A percentile compares a stretch with the other conserved stretches of the same genome.
Evolutionary conservation across 139 green algal species (phyloP).

Genomic region (Haematococcus sp.): DNA sequence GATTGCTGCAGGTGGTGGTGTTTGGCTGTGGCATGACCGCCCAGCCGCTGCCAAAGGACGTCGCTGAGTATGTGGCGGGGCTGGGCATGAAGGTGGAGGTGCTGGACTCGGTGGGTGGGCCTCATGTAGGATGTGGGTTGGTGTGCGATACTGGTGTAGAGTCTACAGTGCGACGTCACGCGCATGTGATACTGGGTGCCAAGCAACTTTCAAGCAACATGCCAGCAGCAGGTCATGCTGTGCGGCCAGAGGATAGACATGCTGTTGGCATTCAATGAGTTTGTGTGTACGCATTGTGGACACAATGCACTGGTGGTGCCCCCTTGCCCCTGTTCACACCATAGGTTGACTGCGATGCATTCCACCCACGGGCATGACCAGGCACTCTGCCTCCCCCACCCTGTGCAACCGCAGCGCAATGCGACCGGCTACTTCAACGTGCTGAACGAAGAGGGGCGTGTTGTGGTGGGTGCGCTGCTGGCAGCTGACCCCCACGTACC

Average conservation of each 20-base stretch:
- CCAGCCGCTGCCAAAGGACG: conserved; percentile 27
- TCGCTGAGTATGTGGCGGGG: conserved; percentile 30
- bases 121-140: not conserved
- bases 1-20: conserved; percentile 55
- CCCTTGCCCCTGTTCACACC: too few relatives aligned
- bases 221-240: too few relatives aligned
- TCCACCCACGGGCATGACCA: too few relatives aligned
- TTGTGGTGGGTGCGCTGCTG: conserved; percentile 62
- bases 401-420: conserved; percentile 69
- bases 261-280: too few relatives aligned
- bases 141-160: too few relatives aligned
- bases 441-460: conserved; percentile 71
- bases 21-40: conserved; percentile 32
- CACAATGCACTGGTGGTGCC: too few relatives aligned
- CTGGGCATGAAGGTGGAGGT: conserved; percentile 53
- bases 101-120: conserved; percentile 50
- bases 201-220: too few relatives aligned
- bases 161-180: not conserved
- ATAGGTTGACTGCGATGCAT: too few relatives aligned
- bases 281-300: too few relatives aligned
- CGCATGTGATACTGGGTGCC: too few relatives aligned
- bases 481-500: conserved; percentile 31
- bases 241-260: too few relatives aligned
- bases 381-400: too few relatives aligned
- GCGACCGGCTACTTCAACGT: conserved; percentile 74